These are phyloP conservation scores for Carex cristatella DNA, from an alignment of 176 grass and related monocot species.

Conservation along the genomic window DNA sequence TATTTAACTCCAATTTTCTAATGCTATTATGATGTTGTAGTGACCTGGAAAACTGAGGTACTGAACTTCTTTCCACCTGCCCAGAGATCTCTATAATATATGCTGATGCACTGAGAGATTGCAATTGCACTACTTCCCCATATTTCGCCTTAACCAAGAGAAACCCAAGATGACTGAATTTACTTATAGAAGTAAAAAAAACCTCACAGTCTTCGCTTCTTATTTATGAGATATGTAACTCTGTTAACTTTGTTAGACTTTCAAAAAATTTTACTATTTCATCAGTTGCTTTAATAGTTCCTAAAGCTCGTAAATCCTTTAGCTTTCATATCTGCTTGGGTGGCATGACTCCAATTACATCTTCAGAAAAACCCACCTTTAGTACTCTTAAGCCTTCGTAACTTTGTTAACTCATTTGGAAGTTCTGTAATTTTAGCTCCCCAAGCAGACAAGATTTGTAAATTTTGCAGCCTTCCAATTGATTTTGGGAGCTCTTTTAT, in stretches of 20 bases:
- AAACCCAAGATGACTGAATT: neutral
- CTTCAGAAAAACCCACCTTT: neutral
- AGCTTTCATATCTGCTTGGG: neutral
- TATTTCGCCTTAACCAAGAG: neutral
- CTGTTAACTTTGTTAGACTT: too few relatives aligned
- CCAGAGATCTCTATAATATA: accelerated
- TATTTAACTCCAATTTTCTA: neutral
- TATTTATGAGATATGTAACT: neutral
- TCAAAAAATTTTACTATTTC: too few relatives aligned
- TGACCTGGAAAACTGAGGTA: neutral
- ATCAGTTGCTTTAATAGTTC: too few relatives aligned
- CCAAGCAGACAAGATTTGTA: neutral
- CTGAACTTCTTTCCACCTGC: neutral
- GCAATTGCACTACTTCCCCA: neutral
- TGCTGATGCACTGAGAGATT: neutral
- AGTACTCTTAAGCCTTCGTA: neutral
- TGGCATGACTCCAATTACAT: neutral
- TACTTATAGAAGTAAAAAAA: neutral
- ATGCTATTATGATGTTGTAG: neutral
- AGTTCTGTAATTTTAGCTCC: neutral
- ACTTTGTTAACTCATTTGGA: neutral
- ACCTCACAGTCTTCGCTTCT: neutral
- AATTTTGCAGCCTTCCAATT: neutral
- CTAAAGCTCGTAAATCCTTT: too few relatives aligned
- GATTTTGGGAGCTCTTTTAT: conserved; percentile 23